A percentile compares a stretch with the other conserved stretches of the same genome.
Evolutionary conservation across 2,329 filamentous ascomycete species (phyloP).

Genomic region (Fusarium buharicum): DNA sequence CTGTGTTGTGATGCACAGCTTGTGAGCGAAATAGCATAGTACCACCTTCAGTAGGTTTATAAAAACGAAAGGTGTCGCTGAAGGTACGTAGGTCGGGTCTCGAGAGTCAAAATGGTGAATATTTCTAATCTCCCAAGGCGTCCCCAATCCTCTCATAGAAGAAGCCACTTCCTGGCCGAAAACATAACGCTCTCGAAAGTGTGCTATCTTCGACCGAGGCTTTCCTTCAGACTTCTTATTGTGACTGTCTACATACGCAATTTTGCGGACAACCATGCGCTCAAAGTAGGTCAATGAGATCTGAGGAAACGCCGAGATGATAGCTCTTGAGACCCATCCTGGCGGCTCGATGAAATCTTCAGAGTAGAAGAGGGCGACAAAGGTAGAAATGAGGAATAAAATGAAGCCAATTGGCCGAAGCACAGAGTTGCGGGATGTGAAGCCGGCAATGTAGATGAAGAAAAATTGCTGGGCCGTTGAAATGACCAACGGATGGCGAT

Average conservation of each 20-base stretch:
- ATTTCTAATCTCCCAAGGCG: conserved; percentile 37
- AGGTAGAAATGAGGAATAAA: conserved; percentile 32
- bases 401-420: conserved; percentile 34
- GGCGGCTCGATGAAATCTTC: conserved; percentile 33
- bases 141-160: conserved; percentile 36
- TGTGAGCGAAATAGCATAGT: conserved; percentile 29
- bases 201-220: not conserved
- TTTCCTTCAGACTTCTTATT: conserved; percentile 9
- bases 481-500: conserved; percentile 32
- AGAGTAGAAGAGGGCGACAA: conserved; percentile 29
- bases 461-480: conserved; percentile 37
- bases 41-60: conserved; percentile 28
- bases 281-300: conserved; percentile 39
- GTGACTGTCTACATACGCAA: conserved; percentile 12
- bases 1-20: conserved; percentile 31
- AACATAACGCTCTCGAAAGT: conserved; percentile 28
- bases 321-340: conserved; percentile 36
- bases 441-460: conserved; percentile 40
- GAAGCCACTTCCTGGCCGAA: conserved; percentile 38
- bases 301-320: conserved; percentile 36
- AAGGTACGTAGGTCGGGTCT: conserved; percentile 24
- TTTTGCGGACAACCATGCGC: conserved; percentile 38
- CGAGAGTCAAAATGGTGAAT: conserved; percentile 37
- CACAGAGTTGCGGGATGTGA: conserved; percentile 26
- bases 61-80: conserved; percentile 12